Percentiles rank a stretch among this genome's conserved stretches.
These are phyloP conservation scores for Aspergillus aculeatus DNA, from an alignment of 2,329 filamentous ascomycete species.

Conservation along the genomic window DNA sequence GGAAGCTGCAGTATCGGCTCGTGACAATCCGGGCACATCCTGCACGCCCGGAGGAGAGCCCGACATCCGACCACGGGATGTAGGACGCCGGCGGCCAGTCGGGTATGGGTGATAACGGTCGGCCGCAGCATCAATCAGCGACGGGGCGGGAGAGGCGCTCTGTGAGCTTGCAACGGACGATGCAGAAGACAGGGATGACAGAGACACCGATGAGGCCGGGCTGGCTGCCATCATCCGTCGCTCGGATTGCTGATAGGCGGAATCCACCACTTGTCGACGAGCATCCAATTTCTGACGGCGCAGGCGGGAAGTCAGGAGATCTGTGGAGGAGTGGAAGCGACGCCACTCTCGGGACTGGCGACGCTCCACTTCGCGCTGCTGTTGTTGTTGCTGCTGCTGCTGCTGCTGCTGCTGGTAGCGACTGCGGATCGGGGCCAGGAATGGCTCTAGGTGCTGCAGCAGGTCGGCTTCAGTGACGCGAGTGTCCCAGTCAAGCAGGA, in stretches of 20 bases:
- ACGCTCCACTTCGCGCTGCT: slow-evolving; percentile 38
- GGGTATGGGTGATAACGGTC: slow-evolving; percentile 41
- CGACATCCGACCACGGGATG: slow-evolving; percentile 37
- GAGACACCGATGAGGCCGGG: slow-evolving; percentile 26
- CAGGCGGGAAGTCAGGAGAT: slow-evolving; percentile 36
- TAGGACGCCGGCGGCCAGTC: slow-evolving; percentile 23
- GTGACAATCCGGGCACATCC: slow-evolving; percentile 45
- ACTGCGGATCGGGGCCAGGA: slow-evolving; percentile 78
- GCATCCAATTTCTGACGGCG: slow-evolving; percentile 38
- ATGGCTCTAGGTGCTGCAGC: slow-evolving; percentile 80
- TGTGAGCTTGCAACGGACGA: slow-evolving; percentile 9
- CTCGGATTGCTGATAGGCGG: not conserved
- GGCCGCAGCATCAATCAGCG: slow-evolving; percentile 26
- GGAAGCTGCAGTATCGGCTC: slow-evolving; percentile 41
- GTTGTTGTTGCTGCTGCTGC: slow-evolving; percentile 29
- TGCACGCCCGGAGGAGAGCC: slow-evolving; percentile 46
- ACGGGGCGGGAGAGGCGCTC: slow-evolving; percentile 22
- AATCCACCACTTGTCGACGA: slow-evolving; percentile 21
- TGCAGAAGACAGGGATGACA: slow-evolving; percentile 21
- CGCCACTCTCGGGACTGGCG: slow-evolving; percentile 38
- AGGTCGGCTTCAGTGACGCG: slow-evolving; percentile 82
- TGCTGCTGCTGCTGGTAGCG: slow-evolving; percentile 56
- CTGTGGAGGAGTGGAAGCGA: slow-evolving; percentile 36
- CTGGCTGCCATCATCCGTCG: slow-evolving; percentile 30
- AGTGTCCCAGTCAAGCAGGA: slow-evolving; percentile 91